These are phyloP conservation scores for Clonostachys sp. DNA, from an alignment of 2,329 filamentous ascomycete species.

Conservation along the genomic window DNA sequence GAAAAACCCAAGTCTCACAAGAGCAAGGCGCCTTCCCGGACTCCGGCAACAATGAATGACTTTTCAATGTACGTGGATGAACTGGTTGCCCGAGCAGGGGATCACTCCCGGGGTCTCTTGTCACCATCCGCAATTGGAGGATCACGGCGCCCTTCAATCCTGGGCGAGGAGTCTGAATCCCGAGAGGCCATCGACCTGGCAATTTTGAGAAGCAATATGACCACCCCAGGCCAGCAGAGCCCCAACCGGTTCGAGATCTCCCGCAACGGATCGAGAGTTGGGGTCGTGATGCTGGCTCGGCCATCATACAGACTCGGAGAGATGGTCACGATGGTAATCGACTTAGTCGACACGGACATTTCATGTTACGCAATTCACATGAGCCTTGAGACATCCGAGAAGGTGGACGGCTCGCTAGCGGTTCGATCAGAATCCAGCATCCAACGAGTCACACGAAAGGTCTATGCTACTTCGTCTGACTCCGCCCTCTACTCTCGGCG, in stretches of 20 bases:
- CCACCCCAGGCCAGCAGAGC: conserved; percentile 65
- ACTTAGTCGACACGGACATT: conserved; percentile 74
- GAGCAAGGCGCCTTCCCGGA: conserved; percentile 16
- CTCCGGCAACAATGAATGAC: conserved; percentile 49
- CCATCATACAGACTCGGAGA: conserved; percentile 89
- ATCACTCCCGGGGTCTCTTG: conserved; percentile 61
- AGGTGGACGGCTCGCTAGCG: conserved; percentile 73
- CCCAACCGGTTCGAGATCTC: conserved; percentile 95
- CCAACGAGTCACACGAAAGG: conserved; percentile 77
- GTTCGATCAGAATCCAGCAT: conserved; percentile 83
- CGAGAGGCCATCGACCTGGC: conserved; percentile 90
- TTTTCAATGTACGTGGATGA: conserved; percentile 77
- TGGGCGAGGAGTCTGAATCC: conserved; percentile 55
- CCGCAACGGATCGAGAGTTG: conserved; percentile 85
- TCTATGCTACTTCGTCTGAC: conserved; percentile 74
- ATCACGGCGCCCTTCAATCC: conserved; percentile 49
- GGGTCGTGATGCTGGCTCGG: conserved; percentile 81
- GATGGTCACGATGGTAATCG: conserved; percentile 75
- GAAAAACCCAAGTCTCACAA: conserved; percentile 15
- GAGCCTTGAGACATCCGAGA: conserved; percentile 82
- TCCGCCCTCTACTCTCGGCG: conserved; percentile 77
- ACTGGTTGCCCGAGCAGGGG: conserved; percentile 56
- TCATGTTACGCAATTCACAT: conserved; percentile 83
- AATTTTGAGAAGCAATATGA: conserved; percentile 76
- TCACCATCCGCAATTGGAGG: conserved; percentile 62